phyloP scores from a whole-genome alignment of 2,329 filamentous ascomycete species.

The Penicillium sp. region DNA sequence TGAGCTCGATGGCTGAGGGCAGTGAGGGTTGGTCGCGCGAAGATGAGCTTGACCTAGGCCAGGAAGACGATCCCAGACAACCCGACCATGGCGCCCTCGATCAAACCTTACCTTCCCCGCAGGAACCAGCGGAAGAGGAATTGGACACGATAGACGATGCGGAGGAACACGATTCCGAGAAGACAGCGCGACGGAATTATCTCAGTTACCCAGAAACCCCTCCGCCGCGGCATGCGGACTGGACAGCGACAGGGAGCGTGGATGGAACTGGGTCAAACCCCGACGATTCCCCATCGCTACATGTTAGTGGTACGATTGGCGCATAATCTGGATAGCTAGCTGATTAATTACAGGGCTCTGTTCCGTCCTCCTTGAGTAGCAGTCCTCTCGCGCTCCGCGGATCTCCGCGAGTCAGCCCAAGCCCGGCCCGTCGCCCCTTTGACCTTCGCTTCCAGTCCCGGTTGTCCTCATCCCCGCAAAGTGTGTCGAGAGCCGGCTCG shows the following conservation, averaged over 20 bases:
- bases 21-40: constrained; percentile 60
- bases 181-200: constrained; percentile 14
- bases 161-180: constrained; percentile 22
- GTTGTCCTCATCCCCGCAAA: constrained; percentile 61
- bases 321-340: constrained; percentile 55
- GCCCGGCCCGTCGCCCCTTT: constrained; percentile 85
- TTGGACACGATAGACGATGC: constrained; percentile 25
- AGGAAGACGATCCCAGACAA: constrained; percentile 35
- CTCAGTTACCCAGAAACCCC: constrained; percentile 19
- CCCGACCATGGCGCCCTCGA: constrained; percentile 29
- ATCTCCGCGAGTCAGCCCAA: constrained; percentile 68
- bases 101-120: constrained; percentile 14
- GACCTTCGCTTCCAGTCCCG: constrained; percentile 92
- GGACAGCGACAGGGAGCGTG: constrained; percentile 39
- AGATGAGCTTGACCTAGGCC: constrained; percentile 48
- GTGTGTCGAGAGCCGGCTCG: constrained; percentile 67
- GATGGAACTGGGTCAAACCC: constrained; percentile 73
- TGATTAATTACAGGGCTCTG: constrained; percentile 47
- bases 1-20: constrained; percentile 67
- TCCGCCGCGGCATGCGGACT: constrained; percentile 21
- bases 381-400: constrained; percentile 68
- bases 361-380: constrained; percentile 64
- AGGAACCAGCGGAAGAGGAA: constrained; percentile 21
- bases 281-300: constrained; percentile 80
- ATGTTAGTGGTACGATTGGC: constrained; percentile 54